Conservation (phyloP, 192 early-diverging fungal genomes). For the Coemansia sp. region DNA sequence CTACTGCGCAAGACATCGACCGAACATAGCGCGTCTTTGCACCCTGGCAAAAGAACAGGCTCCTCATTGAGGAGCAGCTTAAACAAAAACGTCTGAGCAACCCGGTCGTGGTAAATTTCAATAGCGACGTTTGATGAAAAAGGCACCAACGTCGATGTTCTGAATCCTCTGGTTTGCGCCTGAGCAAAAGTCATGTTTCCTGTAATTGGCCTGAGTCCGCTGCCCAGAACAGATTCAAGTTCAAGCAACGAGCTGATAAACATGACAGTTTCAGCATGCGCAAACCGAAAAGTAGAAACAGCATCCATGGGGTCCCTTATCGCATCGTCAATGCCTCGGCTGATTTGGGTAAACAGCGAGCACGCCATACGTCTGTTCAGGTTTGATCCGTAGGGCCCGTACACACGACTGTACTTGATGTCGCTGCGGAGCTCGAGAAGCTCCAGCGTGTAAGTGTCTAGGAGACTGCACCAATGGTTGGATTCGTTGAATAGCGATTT, state of each 20-base stretch:
- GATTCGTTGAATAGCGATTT: conserved; percentile 19
- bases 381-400: conserved; percentile 27
- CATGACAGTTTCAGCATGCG: conserved; percentile 47
- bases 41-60: conserved; percentile 16
- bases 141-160: conserved; percentile 23
- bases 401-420: conserved; percentile 40
- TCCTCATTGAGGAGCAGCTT: conserved; percentile 40
- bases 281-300: conserved; percentile 40
- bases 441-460: conserved; percentile 18
- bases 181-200: conserved; percentile 28
- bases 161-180: conserved; percentile 23
- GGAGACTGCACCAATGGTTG: conserved; percentile 36
- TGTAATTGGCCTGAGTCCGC: conserved; percentile 10
- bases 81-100: conserved; percentile 24
- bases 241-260: conserved; percentile 36
- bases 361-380: conserved; percentile 43
- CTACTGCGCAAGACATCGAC: conserved; percentile 25
- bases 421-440: conserved; percentile 46
- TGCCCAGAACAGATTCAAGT: conserved; percentile 31
- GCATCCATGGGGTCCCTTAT: conserved; percentile 9
- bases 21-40: conserved; percentile 23
- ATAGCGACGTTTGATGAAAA: conserved; percentile 41
- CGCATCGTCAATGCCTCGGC: conserved; percentile 21
- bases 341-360: conserved; percentile 22
- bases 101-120: conserved; percentile 30